Percentiles rank a stretch among this genome's conserved stretches.
These are phyloP conservation scores for Sequoia sempervirens DNA, from an alignment of 75 land plant genomes.

Conservation along the genomic window DNA sequence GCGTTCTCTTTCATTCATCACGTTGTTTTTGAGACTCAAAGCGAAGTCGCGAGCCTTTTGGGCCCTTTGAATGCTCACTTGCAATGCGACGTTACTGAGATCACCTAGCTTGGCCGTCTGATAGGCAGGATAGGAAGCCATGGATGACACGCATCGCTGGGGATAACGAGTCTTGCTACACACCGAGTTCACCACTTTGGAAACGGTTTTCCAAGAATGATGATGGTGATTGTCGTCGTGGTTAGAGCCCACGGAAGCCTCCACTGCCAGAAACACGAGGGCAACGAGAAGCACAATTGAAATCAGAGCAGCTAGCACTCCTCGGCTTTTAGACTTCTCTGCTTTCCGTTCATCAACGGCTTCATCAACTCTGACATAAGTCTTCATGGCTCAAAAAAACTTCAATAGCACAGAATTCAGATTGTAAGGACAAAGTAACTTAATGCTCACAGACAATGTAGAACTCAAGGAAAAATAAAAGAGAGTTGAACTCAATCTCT, in stretches of 20 bases:
- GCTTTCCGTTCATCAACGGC: background rate
- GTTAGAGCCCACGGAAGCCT: background rate
- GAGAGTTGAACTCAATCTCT: background rate
- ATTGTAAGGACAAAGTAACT: no score
- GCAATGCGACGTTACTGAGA: background rate
- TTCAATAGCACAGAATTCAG: background rate
- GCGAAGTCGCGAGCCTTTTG: background rate
- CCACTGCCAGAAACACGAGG: background rate
- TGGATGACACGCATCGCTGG: background rate
- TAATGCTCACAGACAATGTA: background rate
- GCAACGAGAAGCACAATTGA: background rate
- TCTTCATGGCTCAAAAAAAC: background rate
- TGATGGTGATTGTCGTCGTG: background rate
- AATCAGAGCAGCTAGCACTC: background rate
- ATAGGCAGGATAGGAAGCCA: background rate
- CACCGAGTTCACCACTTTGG: background rate
- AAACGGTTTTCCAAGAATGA: background rate
- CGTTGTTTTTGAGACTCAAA: background rate
- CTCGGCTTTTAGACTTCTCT: background rate
- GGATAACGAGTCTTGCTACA: background rate
- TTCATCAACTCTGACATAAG: background rate
- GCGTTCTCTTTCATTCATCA: background rate
- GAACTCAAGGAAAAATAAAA: background rate
- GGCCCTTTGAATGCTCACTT: background rate
- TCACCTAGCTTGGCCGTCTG: background rate